A percentile compares a stretch with the other conserved stretches of the same genome.
Evolutionary conservation across 805 yeast species (phyloP).

Genomic region (Yarrowia sp.): DNA sequence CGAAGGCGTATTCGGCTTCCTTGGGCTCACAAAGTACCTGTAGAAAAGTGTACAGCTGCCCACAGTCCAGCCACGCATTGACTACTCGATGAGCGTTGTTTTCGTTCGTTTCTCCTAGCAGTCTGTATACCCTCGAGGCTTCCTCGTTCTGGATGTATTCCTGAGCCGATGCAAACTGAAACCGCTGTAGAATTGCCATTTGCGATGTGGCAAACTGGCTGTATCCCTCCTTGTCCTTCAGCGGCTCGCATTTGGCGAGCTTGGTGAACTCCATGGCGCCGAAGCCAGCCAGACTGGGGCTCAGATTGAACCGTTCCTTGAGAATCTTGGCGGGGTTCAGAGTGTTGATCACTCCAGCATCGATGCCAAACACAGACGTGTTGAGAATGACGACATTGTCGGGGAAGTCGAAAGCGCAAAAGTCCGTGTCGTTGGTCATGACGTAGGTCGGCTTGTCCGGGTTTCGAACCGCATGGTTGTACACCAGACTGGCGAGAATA

Average conservation of each 20-base stretch:
- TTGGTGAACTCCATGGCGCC: constrained; percentile 35
- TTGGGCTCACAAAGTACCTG: constrained; percentile 19
- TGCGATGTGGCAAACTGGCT: constrained; percentile 5
- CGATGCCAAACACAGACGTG: constrained; percentile 24
- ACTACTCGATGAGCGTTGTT: constrained; percentile 33
- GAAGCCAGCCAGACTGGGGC: constrained; percentile 14
- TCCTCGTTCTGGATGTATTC: constrained; percentile 3
- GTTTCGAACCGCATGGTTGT: constrained; percentile 10
- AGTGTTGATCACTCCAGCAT: constrained; percentile 23
- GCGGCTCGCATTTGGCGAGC: neutral
- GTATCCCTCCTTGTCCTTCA: constrained; percentile 6
- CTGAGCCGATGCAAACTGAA: constrained; percentile 8
- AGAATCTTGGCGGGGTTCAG: constrained; percentile 5
- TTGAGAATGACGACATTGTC: constrained; percentile 21
- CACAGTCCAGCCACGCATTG: constrained; percentile 8
- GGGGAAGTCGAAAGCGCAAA: constrained; percentile 27
- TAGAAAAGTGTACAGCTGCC: neutral
- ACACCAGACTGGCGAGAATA: constrained; percentile 25
- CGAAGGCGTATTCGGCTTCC: constrained; percentile 15
- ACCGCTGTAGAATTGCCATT: constrained; percentile 16
- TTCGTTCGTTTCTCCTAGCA: neutral
- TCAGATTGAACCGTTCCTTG: neutral
- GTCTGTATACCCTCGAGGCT: neutral
- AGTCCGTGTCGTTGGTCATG: constrained; percentile 33
- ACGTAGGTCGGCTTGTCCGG: constrained; percentile 13